Base-by-base conservation (phyloP, 2,329 filamentous ascomycete species). In the Ophiostoma ips region DNA sequence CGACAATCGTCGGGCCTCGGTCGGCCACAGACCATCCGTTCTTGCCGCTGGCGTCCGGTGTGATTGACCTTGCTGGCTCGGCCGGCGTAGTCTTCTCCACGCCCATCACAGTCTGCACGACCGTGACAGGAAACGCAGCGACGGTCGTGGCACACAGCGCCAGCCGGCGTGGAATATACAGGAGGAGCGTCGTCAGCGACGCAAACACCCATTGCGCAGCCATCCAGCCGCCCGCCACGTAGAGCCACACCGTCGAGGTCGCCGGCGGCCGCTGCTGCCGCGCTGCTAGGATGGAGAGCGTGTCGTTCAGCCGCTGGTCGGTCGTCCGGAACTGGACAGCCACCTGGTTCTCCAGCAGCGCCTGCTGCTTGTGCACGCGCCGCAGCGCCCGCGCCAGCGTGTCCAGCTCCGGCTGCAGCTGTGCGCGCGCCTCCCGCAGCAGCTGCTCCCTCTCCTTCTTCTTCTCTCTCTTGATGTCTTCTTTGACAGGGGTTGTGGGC, bases 301-400 rank as follows among this genome's bases (percentile, higher is more conserved):
- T 83, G 59, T 95, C 88, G 54, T 81, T 78, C 13, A 94, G 65
- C 34, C 83, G 75, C 1, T 71, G 69, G 55, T 94, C 84, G 5
- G 95, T 70, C 18, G 79, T 75, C 37, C 78, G 75, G 52, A 95
- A 76, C 21, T 84, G 77, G 9, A 80, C 76, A 56, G 95, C 87
- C 3, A 81, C 86, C 60, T 90, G 83, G 50, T 83, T 73, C 10
- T 84, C 76, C 28, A 88, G 75, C 8, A 89, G 71, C 0, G 83
- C 83, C 5, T 84, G 80, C 58, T 88, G 85, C 67, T 94, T 95
- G 68, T 96, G 90, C 59, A 95, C 95, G 34, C 87, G 80, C 18
- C 90, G 77, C 41, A 96, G 84, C 4, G 90, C 89, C 45, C 90
- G 81, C 58, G 88, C 92, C 31, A 96, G 70, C 0, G 87, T 86